Conservation (phyloP, 2,329 filamentous ascomycete species). For the Fusarium vanettenii region DNA sequence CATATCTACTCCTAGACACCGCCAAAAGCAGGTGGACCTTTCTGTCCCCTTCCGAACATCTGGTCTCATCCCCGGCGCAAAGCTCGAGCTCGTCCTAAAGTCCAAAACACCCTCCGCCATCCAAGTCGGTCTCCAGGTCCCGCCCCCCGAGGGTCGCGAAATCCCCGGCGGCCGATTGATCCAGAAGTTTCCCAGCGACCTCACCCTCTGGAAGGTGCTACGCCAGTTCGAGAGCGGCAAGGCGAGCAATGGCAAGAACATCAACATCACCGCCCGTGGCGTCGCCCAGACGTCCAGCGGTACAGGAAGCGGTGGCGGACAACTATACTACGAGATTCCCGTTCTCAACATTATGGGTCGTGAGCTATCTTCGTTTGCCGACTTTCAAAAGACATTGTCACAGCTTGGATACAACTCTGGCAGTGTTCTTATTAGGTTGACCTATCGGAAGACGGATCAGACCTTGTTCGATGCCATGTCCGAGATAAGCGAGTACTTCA, state of each 20-base stretch:
- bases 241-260: constrained; percentile 67
- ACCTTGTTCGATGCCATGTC: constrained; percentile 88
- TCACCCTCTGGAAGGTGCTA: constrained; percentile 88
- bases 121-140: constrained; percentile 88
- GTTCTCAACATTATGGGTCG: constrained; percentile 86
- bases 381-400: constrained; percentile 88
- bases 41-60: constrained; percentile 86
- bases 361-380: constrained; percentile 79
- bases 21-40: constrained; percentile 87
- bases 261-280: constrained; percentile 88
- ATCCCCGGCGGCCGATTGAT: constrained; percentile 75
- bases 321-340: constrained; percentile 89
- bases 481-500: constrained; percentile 83
- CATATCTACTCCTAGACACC: constrained; percentile 65
- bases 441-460: constrained; percentile 79
- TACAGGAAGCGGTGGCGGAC: constrained; percentile 70
- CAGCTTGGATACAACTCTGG: constrained; percentile 90
- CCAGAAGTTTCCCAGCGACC: constrained; percentile 89
- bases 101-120: constrained; percentile 88
- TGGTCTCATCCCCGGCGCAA: constrained; percentile 85
- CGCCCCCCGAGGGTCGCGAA: constrained; percentile 73
- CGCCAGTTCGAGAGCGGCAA: constrained; percentile 88
- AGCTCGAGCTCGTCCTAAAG: constrained; percentile 89
- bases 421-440: constrained; percentile 80
- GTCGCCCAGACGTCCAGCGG: constrained; percentile 71